A percentile compares a stretch with the other conserved stretches of the same genome.
phyloP scores from a whole-genome alignment of 1,284 basidiomycete species.

The Sanguinoderma infundibulare region DNA sequence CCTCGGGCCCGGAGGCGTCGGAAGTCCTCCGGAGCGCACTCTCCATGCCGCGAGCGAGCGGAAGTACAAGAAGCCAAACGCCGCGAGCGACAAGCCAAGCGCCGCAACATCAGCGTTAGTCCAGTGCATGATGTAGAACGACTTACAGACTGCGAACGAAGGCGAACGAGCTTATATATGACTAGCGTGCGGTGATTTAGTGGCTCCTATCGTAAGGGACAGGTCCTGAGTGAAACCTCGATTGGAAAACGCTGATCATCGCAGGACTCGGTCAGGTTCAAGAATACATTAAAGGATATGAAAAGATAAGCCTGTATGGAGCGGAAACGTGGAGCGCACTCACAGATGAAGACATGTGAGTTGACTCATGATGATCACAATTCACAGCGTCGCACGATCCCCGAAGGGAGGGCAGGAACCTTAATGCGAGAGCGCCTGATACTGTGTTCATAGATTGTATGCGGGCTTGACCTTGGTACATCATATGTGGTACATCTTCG shows the following conservation, averaged over 20 bases:
- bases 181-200: neutral
- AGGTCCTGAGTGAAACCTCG: neutral
- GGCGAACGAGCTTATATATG: neutral
- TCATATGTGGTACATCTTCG: no score
- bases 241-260: neutral
- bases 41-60: neutral
- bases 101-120: neutral
- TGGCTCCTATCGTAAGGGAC: neutral
- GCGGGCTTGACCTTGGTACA: no score
- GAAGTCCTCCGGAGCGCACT: conserved; percentile 2
- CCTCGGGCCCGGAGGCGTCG: neutral
- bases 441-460: no score
- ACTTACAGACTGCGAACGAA: neutral
- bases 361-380: neutral
- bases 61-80: neutral
- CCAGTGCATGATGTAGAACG: neutral
- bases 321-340: neutral
- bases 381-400: neutral
- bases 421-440: neutral
- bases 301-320: neutral
- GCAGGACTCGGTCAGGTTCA: neutral
- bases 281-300: neutral
- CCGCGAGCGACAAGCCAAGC: neutral
- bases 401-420: neutral
- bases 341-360: neutral